Conservation (phyloP, 345 rosid species). For the Durio zibethinus region DNA sequence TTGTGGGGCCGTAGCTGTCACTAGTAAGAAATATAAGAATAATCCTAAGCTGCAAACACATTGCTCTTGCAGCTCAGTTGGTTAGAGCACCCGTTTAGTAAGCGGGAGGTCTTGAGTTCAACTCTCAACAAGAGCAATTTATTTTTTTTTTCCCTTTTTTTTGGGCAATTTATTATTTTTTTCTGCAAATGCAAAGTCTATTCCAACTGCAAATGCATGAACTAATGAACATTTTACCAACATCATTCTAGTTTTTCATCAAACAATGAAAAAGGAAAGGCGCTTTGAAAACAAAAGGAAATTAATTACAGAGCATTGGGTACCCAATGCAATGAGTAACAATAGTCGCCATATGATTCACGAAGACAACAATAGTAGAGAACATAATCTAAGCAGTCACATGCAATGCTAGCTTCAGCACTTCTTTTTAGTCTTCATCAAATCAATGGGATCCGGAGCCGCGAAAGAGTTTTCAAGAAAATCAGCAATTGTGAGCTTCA, state of each 20-base stretch:
- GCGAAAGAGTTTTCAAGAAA: not conserved
- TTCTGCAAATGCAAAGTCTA: too few species aligned
- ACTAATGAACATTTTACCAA: too few species aligned
- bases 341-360: not conserved
- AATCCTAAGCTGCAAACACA: too few species aligned
- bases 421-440: conserved; percentile 2
- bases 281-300: too few species aligned
- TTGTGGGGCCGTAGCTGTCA: not conserved
- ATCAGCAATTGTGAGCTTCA: not conserved
- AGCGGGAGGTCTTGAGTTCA: conserved; percentile 87
- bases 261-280: too few species aligned
- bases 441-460: not conserved
- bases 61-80: conserved; percentile 94
- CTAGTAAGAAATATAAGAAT: too few species aligned
- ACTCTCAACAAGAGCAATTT: conserved; percentile 60
- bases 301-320: too few species aligned
- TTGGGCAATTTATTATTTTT: too few species aligned
- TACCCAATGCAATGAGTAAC: not conserved
- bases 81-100: conserved; percentile 96
- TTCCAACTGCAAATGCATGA: too few species aligned
- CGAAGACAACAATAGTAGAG: not conserved
- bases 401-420: not conserved
- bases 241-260: too few species aligned
- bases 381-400: not conserved
- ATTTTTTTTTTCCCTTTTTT: too few species aligned